phyloP scores from a whole-genome alignment of 495 filamentous ascomycete genomes.

The Neurospora sp. region DNA sequence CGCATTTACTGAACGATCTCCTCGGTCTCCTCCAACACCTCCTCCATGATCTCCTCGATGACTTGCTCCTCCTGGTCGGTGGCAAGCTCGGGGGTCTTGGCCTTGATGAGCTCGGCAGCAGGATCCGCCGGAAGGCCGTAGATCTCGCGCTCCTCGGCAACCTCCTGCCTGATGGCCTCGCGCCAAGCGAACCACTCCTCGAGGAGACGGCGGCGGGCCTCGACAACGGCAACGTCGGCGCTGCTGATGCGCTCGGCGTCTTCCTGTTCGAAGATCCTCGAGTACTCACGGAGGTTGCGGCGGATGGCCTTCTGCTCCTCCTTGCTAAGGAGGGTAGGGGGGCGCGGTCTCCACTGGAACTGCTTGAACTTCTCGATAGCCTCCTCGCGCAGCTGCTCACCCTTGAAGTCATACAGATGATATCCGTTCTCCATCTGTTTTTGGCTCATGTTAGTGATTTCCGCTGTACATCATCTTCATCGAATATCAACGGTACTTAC shows the following conservation, averaged over 20 bases:
- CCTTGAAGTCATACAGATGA: constrained; percentile 94
- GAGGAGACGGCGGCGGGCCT: constrained; percentile 71
- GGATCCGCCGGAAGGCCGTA: constrained; percentile 55
- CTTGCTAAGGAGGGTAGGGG: constrained; percentile 75
- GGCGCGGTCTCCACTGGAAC: constrained; percentile 86
- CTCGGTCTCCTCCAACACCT: constrained; percentile 89
- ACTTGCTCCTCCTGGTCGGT: constrained; percentile 57
- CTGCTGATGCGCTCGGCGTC: constrained; percentile 84
- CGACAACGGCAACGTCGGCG: constrained; percentile 86
- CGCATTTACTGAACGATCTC: constrained; percentile 42
- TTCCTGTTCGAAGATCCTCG: constrained; percentile 86
- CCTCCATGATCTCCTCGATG: constrained; percentile 84
- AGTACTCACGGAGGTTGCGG: constrained; percentile 97
- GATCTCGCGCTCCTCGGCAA: constrained; percentile 61
- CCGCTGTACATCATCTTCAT: neutral
- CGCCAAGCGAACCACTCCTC: constrained; percentile 89
- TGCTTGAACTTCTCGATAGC: constrained; percentile 97
- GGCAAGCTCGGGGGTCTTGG: constrained; percentile 30
- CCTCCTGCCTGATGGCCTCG: constrained; percentile 59
- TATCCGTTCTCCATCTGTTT: constrained; percentile 95
- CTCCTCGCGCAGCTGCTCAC: constrained; percentile 81
- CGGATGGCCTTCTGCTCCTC: constrained; percentile 96
- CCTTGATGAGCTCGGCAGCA: constrained; percentile 47
- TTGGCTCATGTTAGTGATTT: constrained; percentile 27
- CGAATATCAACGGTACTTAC: constrained; percentile 42